Percentiles rank a stretch among this genome's conserved stretches.
Conservation (phyloP, 805 yeast species). For the Blastobotrys robertii region DNA sequence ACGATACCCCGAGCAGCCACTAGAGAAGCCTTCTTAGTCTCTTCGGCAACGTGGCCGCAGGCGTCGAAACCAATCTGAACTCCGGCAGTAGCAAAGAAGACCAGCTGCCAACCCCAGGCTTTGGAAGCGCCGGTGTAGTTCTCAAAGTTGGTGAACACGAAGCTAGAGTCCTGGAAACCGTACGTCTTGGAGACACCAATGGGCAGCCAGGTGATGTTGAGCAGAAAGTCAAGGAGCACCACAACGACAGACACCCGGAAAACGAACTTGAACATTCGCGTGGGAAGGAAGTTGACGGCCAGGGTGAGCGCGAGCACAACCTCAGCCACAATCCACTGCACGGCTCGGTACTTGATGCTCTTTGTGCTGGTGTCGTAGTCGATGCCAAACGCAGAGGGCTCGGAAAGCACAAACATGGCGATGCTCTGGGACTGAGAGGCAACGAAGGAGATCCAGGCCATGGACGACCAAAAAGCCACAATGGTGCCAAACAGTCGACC, state of each 20-base stretch:
- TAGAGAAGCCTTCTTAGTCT: conserved; percentile 15
- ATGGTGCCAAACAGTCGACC: conserved; percentile 17
- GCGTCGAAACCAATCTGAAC: conserved; percentile 18
- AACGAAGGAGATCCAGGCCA: conserved; percentile 20
- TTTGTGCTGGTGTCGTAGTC: conserved; percentile 6
- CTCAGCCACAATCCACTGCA: conserved; percentile 18
- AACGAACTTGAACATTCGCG: conserved; percentile 11
- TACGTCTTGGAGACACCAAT: conserved; percentile 16
- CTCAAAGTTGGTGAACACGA: conserved; percentile 11
- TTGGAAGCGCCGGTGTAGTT: conserved; percentile 15
- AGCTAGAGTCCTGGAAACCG: conserved; percentile 16
- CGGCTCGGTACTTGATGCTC: conserved; percentile 16
- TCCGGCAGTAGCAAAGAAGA: conserved; percentile 16
- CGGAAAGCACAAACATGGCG: conserved; percentile 15
- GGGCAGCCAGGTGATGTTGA: conserved; percentile 18
- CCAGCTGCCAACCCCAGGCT: conserved; percentile 17
- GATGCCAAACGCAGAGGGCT: conserved; percentile 13
- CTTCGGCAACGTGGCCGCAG: conserved; percentile 20
- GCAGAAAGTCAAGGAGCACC: conserved; percentile 12
- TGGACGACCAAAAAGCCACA: conserved; percentile 19
- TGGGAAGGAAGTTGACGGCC: conserved; percentile 15
- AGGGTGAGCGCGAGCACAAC: conserved; percentile 11
- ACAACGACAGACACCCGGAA: conserved; percentile 12
- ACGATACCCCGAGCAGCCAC: conserved; percentile 17
- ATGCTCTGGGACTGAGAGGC: conserved; percentile 13